These are phyloP conservation scores for Suillus cothurnatus DNA, from an alignment of 768 basidiomycete species.

Conservation along the genomic window DNA sequence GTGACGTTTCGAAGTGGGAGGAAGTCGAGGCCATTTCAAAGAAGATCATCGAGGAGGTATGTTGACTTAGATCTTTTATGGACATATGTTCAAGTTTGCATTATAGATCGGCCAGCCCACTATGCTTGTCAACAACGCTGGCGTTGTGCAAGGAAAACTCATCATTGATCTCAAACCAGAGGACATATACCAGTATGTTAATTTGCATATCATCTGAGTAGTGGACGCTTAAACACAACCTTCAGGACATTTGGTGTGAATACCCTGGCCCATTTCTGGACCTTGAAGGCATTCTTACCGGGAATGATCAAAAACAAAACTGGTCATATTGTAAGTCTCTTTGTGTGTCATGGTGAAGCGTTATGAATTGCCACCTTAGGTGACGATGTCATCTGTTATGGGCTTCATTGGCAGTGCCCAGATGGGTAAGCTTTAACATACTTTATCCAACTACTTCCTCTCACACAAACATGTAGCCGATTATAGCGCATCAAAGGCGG, in stretches of 20 bases:
- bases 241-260: slow-evolving; percentile 89
- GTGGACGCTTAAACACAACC: neutral
- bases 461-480: slow-evolving; percentile 54
- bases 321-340: slow-evolving; percentile 80
- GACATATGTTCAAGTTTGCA: slow-evolving; percentile 5
- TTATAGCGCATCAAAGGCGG: slow-evolving; percentile 93
- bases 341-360: neutral
- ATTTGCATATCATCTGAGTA: neutral
- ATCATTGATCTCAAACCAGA: slow-evolving; percentile 76
- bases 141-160: slow-evolving; percentile 87
- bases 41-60: slow-evolving; percentile 76
- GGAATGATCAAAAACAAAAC: slow-evolving; percentile 72
- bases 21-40: slow-evolving; percentile 79
- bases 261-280: slow-evolving; percentile 88
- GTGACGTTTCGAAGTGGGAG: slow-evolving; percentile 89
- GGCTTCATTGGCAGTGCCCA: slow-evolving; percentile 72
- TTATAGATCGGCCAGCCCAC: slow-evolving; percentile 84
- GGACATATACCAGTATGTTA: slow-evolving; percentile 75
- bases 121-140: slow-evolving; percentile 92
- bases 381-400: slow-evolving; percentile 78
- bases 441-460: slow-evolving; percentile 4
- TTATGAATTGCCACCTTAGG: slow-evolving; percentile 41
- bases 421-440: slow-evolving; percentile 57
- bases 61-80: slow-evolving; percentile 8
- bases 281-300: slow-evolving; percentile 90